phyloP scores from a whole-genome alignment of 2,329 filamentous ascomycete genomes.

The Clonostachys rhizophaga region DNA sequence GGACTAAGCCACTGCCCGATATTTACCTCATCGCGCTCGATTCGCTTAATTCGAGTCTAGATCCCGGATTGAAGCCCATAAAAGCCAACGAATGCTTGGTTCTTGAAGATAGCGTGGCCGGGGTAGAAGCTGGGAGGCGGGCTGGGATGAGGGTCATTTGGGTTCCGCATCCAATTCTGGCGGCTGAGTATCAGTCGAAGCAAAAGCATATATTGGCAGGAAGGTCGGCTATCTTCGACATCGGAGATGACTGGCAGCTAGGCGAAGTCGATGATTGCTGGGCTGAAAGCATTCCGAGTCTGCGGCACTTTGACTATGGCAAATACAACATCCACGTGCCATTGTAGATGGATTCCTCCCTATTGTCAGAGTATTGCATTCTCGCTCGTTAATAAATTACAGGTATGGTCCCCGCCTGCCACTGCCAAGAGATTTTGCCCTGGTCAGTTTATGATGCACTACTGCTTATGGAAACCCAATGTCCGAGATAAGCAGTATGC shows the following conservation, averaged over 20 bases:
- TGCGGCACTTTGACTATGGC: constrained; percentile 21
- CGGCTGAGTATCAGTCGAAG: constrained; percentile 18
- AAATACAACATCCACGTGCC: constrained; percentile 13
- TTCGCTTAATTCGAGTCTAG: constrained; percentile 53
- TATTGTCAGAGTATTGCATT: too few species aligned
- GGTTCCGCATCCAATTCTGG: constrained; percentile 61
- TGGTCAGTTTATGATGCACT: too few species aligned
- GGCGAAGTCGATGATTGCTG: constrained; percentile 21
- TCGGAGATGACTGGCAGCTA: constrained; percentile 12
- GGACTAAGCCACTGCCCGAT: constrained; percentile 69
- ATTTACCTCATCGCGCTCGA: constrained; percentile 67
- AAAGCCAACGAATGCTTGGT: constrained; percentile 64
- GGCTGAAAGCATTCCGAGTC: constrained; percentile 17
- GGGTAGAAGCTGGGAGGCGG: constrained; percentile 65
- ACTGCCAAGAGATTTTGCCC: too few species aligned
- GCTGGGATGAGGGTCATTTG: constrained; percentile 72
- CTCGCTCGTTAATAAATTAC: too few species aligned
- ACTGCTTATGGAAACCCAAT: too few species aligned
- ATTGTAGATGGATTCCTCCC: too few species aligned
- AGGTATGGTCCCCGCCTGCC: too few species aligned
- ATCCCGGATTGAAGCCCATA: constrained; percentile 29
- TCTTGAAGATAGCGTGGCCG: constrained; percentile 70
- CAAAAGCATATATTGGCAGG: constrained; percentile 4
- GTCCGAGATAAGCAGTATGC: too few species aligned
- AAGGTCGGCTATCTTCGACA: neutral